Percentiles rank a stretch among this genome's conserved stretches.
Conservation (phyloP, 306 rosid species). For the Betula pendula region DNA sequence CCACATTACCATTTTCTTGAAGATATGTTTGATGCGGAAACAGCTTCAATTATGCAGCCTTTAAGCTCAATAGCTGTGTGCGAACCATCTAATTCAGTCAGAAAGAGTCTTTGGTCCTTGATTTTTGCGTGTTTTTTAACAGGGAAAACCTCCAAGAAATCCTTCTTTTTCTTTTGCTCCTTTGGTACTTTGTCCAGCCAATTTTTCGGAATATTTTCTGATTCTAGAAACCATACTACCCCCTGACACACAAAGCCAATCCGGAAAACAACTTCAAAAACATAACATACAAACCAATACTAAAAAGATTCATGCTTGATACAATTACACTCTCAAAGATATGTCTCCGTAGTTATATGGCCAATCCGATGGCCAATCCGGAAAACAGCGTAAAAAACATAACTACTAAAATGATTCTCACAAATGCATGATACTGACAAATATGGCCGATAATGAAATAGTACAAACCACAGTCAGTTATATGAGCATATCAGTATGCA, state of each 20-base stretch:
- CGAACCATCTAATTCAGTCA: slow-evolving; percentile 61
- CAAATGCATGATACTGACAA: background rate
- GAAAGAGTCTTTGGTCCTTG: slow-evolving; percentile 45
- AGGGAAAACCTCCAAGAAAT: slow-evolving; percentile 65
- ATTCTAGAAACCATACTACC: slow-evolving; percentile 75
- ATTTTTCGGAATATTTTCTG: slow-evolving; percentile 56
- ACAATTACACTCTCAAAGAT: background rate
- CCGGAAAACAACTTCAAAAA: slow-evolving; percentile 22
- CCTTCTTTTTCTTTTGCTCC: slow-evolving; percentile 63
- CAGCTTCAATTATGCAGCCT: slow-evolving; percentile 68
- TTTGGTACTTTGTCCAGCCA: slow-evolving; percentile 41
- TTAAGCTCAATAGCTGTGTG: slow-evolving; percentile 49
- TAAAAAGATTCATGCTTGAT: background rate
- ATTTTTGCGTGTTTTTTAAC: slow-evolving; percentile 65
- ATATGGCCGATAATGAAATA: background rate
- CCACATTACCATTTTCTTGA: slow-evolving; percentile 80
- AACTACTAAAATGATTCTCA: background rate
- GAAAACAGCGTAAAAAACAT: no score
- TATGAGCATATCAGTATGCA: background rate
- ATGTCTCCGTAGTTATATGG: no score
- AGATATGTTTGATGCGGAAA: slow-evolving; percentile 64
- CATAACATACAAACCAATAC: background rate
- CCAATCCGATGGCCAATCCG: no score
- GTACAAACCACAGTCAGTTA: background rate
- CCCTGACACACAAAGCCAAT: slow-evolving; percentile 55